A percentile compares a stretch with the other conserved stretches of the same genome.
phyloP scores from a whole-genome alignment of 2,329 filamentous ascomycete species.

The Trichoderma citrinoviride region DNA sequence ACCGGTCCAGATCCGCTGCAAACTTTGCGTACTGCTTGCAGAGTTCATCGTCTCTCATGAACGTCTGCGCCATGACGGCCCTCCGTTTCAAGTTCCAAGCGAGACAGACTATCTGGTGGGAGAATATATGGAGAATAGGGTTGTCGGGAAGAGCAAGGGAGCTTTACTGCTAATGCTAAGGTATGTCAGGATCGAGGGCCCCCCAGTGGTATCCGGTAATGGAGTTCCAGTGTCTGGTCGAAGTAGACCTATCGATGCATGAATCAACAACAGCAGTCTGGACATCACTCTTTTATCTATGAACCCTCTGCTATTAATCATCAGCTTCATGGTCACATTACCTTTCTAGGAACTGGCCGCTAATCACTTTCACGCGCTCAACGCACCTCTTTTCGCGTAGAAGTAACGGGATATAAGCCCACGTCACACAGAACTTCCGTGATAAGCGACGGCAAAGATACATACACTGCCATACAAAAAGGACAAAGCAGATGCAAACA shows the following conservation, averaged over 20 bases:
- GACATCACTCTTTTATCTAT: not conserved
- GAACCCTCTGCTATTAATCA: not conserved
- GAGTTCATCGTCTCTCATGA: slow-evolving; percentile 26
- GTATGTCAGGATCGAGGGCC: not conserved
- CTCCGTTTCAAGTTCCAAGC: too few species aligned
- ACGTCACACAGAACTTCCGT: not conserved
- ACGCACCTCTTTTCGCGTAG: not conserved
- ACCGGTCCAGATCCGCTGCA: slow-evolving; percentile 41
- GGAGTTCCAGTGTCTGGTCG: not conserved
- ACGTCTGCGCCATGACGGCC: not conserved
- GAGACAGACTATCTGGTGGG: too few species aligned
- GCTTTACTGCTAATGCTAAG: too few species aligned
- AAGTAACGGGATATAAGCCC: not conserved
- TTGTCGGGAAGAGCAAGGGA: not conserved
- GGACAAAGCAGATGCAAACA: not conserved
- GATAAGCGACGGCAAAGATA: not conserved
- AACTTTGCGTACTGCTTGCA: slow-evolving; percentile 45
- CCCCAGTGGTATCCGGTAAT: not conserved
- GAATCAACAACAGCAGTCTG: not conserved
- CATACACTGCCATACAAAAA: not conserved
- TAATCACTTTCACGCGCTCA: not conserved
- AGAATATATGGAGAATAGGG: not conserved
- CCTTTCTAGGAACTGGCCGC: not conserved
- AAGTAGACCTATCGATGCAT: not conserved
- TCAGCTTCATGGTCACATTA: not conserved